Evolutionary conservation across 2,329 filamentous ascomycete genomes (phyloP).

Genomic region (Alternaria alternata): DNA sequence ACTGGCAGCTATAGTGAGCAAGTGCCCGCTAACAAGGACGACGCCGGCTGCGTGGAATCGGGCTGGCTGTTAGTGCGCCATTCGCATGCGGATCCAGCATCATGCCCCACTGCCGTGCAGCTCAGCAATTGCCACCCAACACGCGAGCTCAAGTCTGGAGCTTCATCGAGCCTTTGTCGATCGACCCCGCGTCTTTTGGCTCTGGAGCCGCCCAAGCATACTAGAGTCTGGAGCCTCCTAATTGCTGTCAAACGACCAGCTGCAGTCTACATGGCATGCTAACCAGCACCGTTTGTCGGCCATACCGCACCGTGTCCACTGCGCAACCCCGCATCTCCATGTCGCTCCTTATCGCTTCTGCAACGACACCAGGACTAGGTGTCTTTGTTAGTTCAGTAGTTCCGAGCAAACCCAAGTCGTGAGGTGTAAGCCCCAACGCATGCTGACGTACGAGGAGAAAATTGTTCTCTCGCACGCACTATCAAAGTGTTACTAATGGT

Average conservation of each 20-base stretch:
- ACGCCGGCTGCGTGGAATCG: slow-evolving; percentile 37
- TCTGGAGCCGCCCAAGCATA: slow-evolving; percentile 17
- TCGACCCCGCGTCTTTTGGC: slow-evolving; percentile 31
- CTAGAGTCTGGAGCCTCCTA: slow-evolving; percentile 10
- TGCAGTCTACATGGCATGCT: neutral
- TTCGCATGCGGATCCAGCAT: slow-evolving; percentile 33
- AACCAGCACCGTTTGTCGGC: neutral
- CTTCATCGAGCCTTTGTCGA: slow-evolving; percentile 26
- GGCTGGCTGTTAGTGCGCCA: slow-evolving; percentile 33
- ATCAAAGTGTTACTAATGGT: neutral
- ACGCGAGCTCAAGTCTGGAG: slow-evolving; percentile 21
- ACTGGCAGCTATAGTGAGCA: neutral
- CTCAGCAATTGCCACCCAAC: slow-evolving; percentile 29
- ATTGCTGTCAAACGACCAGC: slow-evolving; percentile 5
- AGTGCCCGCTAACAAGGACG: slow-evolving; percentile 5
- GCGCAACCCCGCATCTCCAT: slow-evolving; percentile 8
- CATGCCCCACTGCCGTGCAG: slow-evolving; percentile 25
- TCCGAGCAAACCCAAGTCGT: slow-evolving; percentile 8
- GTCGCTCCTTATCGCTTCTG: neutral
- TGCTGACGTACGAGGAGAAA: slow-evolving; percentile 21
- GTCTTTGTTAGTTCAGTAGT: slow-evolving; percentile 21
- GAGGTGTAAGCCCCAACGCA: slow-evolving; percentile 16
- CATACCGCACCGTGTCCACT: neutral
- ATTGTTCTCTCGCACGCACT: neutral
- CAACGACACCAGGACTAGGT: slow-evolving; percentile 6